Percentiles rank a stretch among this genome's conserved stretches.
Conservation (phyloP, 2,329 filamentous ascomycete genomes). For the Claviceps monticola region DNA sequence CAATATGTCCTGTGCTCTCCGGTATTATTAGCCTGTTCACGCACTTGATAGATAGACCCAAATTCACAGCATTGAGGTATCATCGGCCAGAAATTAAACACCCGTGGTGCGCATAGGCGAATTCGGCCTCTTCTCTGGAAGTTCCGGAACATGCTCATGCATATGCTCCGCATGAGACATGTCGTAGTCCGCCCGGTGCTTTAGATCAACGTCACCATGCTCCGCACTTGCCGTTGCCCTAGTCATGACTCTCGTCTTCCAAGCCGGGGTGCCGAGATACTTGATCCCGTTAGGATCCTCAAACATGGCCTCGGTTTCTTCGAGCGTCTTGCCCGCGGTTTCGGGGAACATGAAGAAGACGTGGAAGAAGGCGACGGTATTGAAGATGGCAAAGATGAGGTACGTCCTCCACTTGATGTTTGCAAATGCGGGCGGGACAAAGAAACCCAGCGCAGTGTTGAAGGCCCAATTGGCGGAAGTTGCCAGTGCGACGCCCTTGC, state of each 20-base stretch:
- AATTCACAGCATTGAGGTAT: too few species aligned
- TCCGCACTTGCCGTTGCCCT: conserved; percentile 10
- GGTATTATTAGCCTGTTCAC: too few species aligned
- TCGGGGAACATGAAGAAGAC: conserved; percentile 43
- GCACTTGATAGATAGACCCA: too few species aligned
- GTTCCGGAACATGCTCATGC: conserved; percentile 3
- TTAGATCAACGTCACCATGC: conserved; percentile 15
- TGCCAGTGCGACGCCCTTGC: conserved; percentile 38
- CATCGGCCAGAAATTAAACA: too few species aligned
- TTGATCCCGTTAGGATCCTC: conserved; percentile 20
- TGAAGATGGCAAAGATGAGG: conserved; percentile 39
- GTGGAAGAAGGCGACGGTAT: conserved; percentile 34
- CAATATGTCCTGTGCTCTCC: too few species aligned
- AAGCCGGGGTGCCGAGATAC: conserved; percentile 19
- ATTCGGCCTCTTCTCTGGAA: conserved; percentile 1
- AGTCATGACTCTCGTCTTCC: conserved; percentile 17
- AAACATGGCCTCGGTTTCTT: conserved; percentile 36
- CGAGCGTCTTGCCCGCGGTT: conserved; percentile 39
- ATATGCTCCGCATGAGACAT: conserved; percentile 9
- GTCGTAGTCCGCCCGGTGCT: conserved; percentile 9
- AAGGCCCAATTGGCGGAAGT: conserved; percentile 32
- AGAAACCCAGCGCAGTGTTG: conserved; percentile 26
- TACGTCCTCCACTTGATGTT: conserved; percentile 37
- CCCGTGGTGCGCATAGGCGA: background rate
- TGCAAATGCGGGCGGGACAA: conserved; percentile 22